Conservation (phyloP, 2,329 filamentous ascomycete genomes). For the Metarhizium brunneum region DNA sequence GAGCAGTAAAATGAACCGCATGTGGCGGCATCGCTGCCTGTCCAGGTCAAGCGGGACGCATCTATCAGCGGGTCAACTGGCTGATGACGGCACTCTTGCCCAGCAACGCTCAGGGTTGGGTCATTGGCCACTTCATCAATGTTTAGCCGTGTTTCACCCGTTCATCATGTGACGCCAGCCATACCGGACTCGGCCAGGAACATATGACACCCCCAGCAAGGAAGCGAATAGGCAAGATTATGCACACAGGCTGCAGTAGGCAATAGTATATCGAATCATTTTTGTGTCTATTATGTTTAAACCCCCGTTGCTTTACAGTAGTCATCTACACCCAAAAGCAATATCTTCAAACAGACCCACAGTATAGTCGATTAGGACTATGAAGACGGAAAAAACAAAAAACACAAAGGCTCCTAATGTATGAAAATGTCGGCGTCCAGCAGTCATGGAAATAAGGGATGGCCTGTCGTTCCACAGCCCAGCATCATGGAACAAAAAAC, state of each 20-base stretch:
- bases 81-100: background rate
- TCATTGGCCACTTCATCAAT: background rate
- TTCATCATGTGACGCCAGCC: conserved; percentile 21
- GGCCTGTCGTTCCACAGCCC: background rate
- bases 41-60: background rate
- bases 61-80: background rate
- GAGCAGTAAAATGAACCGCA: background rate
- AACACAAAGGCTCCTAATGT: background rate
- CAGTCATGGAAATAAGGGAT: background rate
- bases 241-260: background rate
- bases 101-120: conserved; percentile 2
- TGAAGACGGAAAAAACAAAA: background rate
- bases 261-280: background rate
- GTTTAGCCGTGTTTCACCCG: conserved; percentile 20
- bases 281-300: background rate
- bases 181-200: no score
- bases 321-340: conserved; percentile 1
- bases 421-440: background rate
- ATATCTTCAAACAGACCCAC: conserved; percentile 1
- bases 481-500: background rate
- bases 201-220: no score
- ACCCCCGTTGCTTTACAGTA: conserved; percentile 1
- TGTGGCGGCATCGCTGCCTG: background rate
- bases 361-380: background rate
- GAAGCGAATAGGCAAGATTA: background rate